Evolutionary conservation across 352 stramenopile species (phyloP), one percentile per base, ranked within the genome.

Genomic region (Phytophthora boehmeriae): DNA sequence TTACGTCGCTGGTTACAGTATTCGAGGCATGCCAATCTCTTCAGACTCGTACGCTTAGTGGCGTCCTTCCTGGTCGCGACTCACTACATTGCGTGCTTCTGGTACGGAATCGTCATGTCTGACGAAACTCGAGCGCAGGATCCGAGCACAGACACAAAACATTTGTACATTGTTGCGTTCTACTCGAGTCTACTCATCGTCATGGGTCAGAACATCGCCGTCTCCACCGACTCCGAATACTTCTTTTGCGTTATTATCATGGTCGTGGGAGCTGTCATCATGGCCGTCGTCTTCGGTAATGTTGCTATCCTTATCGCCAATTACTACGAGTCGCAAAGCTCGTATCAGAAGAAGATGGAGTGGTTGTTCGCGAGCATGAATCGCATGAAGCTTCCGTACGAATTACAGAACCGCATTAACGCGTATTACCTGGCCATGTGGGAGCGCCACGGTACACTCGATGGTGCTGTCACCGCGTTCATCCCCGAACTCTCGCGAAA

Each of bases 381-480:
- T 52, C 69, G 80, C 32, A 91, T 92, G 79, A 83, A 89, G 60
- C 57, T 96, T 17, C 85, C 87, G 3, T 73, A 78, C 39, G 82
- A 90, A 8, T 61, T 96, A 8, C 87, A 96, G 58, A 91, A 89
- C 53, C 78, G 87, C 17, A 92, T 96, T 53, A 91, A 89, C 47
- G 83, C 86, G 34, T 96, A 94, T 57, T 96, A 96, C 59, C 83
- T 92, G 45, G 77, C 81, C 11, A 92, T 96, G 79, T 96, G 86
- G 85, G 83, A 94, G 32, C 75, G 84, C 8, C 86, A 96, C 53
- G 82, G 85, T 6, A 92, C 84, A 3, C 66, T 96, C 0, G 83
- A 96, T 27, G 87, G 87, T 5, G 78, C 83, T 4, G 76, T 92
- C 45, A 84, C 78, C 0, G 76, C 83, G 1, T 93, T 94, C 55